Evolutionary conservation across 176 grass and related monocot genomes (phyloP).

Genomic region (Triticum urartu): DNA sequence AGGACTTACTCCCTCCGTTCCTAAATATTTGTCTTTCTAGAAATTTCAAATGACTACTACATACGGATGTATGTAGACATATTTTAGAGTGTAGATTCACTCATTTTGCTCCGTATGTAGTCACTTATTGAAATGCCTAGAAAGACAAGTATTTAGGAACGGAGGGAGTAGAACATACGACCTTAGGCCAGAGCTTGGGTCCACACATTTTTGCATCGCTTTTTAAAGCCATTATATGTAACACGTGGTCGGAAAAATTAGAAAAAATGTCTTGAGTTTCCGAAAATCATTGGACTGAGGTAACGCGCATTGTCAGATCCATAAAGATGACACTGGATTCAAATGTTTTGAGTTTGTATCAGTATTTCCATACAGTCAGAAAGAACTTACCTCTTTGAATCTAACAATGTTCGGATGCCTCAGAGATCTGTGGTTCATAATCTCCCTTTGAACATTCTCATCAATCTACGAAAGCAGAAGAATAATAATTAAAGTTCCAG

Average conservation of each 20-base stretch:
- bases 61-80: too few relatives aligned
- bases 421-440: constrained; percentile 96
- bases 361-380: not conserved
- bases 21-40: too few relatives aligned
- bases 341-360: not conserved
- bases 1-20: too few relatives aligned
- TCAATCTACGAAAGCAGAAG: constrained; percentile 65
- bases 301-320: not conserved
- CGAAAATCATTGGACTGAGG: not conserved
- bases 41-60: too few relatives aligned
- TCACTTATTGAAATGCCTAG: too few relatives aligned
- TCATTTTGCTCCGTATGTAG: too few relatives aligned
- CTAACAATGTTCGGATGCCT: constrained; percentile 89
- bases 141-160: too few relatives aligned
- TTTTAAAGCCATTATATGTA: not conserved
- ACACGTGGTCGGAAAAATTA: not conserved
- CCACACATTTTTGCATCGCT: not conserved
- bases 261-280: not conserved
- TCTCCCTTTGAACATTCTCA: constrained; percentile 98
- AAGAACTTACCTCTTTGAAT: constrained; percentile 82
- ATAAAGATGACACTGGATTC: constrained; percentile 6
- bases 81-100: too few relatives aligned
- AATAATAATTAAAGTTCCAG: not conserved
- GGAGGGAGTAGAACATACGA: not conserved
- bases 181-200: not conserved